Percentiles rank a stretch among this genome's conserved stretches.
Evolutionary conservation across 768 basidiomycete genomes (phyloP).

Genomic region (Suillus spraguei): DNA sequence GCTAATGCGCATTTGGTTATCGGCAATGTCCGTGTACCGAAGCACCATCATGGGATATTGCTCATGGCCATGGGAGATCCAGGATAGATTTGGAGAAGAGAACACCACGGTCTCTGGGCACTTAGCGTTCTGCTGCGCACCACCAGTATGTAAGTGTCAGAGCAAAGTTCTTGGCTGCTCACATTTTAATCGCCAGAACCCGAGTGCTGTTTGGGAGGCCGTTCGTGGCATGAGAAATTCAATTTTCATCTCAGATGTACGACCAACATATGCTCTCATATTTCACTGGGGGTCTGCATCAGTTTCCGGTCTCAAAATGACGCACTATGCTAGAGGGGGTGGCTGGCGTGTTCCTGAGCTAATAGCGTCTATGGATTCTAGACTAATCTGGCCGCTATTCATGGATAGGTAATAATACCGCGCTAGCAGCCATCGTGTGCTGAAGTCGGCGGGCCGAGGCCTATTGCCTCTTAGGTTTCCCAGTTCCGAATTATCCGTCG

Average conservation of each 20-base stretch:
- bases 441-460: constrained; percentile 24
- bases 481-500: constrained; percentile 21
- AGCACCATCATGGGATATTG: constrained; percentile 14
- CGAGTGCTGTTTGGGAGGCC: constrained; percentile 10
- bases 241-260: constrained; percentile 3
- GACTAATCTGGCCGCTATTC: constrained; percentile 12
- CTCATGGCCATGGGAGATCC: constrained; percentile 19
- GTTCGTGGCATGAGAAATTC: constrained; percentile 26
- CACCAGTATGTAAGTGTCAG: constrained; percentile 14
- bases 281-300: background rate
- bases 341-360: constrained; percentile 10
- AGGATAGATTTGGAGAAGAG: constrained; percentile 19
- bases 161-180: constrained; percentile 7
- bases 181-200: constrained; percentile 11
- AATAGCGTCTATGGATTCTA: constrained; percentile 15
- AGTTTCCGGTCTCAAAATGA: background rate
- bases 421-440: constrained; percentile 17
- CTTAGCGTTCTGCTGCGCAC: constrained; percentile 22
- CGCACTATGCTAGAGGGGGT: too few relatives aligned
- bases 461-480: constrained; percentile 22
- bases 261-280: background rate
- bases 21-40: constrained; percentile 12
- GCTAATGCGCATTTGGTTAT: constrained; percentile 5
- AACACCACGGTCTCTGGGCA: constrained; percentile 16
- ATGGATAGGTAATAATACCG: constrained; percentile 16